Conservation (phyloP, 495 filamentous ascomycete species). For the Xylaria venustula region DNA sequence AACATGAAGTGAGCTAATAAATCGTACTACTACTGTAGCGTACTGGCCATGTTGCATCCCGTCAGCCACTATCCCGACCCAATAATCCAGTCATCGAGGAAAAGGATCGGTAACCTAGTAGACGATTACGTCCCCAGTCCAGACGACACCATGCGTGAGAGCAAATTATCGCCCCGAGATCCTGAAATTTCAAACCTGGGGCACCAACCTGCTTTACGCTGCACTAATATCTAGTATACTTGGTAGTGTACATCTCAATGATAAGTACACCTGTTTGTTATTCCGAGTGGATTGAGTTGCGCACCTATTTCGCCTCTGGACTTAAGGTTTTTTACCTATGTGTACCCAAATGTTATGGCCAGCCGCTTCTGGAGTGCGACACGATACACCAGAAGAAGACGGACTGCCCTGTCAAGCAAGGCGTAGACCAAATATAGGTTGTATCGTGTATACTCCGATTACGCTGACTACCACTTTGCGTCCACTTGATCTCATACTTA, state of each 20-base stretch:
- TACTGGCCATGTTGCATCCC: conserved; percentile 11
- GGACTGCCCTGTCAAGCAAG: background rate
- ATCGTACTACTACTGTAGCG: background rate
- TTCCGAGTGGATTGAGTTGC: too few relatives aligned
- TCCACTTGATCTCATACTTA: conserved; percentile 1
- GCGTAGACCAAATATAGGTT: too few relatives aligned
- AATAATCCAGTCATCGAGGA: background rate
- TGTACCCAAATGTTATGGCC: background rate
- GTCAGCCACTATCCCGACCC: conserved; percentile 12
- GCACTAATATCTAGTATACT: too few relatives aligned
- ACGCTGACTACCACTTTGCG: background rate
- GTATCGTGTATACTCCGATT: too few relatives aligned
- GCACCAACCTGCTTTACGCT: too few relatives aligned
- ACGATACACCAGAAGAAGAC: background rate
- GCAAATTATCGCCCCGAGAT: background rate
- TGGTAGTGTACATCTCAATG: too few relatives aligned
- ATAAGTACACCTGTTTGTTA: too few relatives aligned
- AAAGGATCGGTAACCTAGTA: background rate
- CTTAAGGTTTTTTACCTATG: background rate
- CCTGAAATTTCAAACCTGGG: too few relatives aligned
- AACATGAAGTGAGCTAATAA: background rate
- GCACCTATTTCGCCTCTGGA: background rate
- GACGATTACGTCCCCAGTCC: background rate
- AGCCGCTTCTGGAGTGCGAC: conserved; percentile 1
- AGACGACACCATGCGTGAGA: too few relatives aligned